Evolutionary conservation across 1,284 basidiomycete genomes (phyloP), one percentile per base, ranked within the genome.

Genomic region (Cryptococcus neoformans): DNA sequence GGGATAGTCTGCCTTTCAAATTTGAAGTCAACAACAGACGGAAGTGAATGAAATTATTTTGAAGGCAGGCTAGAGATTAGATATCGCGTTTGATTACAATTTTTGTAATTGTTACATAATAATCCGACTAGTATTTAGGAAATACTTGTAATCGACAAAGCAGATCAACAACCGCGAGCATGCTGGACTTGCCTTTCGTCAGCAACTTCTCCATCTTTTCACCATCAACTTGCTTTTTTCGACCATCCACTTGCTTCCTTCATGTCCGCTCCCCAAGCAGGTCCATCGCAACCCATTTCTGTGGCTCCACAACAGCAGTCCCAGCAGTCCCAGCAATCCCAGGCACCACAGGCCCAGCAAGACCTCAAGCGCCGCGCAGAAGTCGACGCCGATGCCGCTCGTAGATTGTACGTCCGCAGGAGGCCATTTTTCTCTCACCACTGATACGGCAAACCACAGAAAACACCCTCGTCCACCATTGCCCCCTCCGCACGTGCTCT

Each of bases 401-500:
- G 61, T 21, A 45, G 61, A 58, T 52, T 56, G 61, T 63, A 53
- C 17, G 56, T 58, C 44, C 44, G n/a, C 34, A 21, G n/a, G 28
- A 16, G 12, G 1, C 44, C 35, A 4, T 41, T 5, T 5, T 28
- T 28, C 28, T 28, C 28, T 28, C 28, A 28, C 3, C 28, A 28
- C 28, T 28, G 28, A 28, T 4, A 4, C 28, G 4, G 4, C 41
- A 12, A 17, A 53, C 28, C 48, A 4, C 53, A 71, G 74, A 17
- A 74, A 73, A 58, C 60, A 65, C 36, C 54, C 67, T 1, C 66
- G 72, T n/a, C 67, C 70, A 8, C 73, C 73, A 6, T 69, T 78
- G 17, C 77, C 77, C 2, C 75, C 77, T 37, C 75, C 77, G 11
- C 74, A 78, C 51, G 61, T 78, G 35, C 67, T 77, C 14, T 65